Evolutionary conservation across 1,139 yeast genomes (phyloP).

Genomic region (Yamadazyma dushanensis): DNA sequence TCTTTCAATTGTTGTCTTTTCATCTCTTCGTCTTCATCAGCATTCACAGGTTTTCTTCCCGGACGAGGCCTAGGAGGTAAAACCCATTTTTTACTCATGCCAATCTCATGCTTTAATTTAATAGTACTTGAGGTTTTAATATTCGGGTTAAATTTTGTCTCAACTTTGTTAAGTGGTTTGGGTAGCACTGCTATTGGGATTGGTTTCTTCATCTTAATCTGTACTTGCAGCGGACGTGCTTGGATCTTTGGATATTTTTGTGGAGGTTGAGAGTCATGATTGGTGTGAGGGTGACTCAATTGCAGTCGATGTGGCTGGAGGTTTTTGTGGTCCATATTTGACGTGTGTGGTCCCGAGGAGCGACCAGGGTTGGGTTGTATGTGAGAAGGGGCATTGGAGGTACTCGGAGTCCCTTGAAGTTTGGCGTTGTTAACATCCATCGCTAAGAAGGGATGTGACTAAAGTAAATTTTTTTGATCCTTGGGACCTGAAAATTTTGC

Average conservation of each 20-base stretch:
- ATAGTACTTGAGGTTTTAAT: constrained; percentile 10
- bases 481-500: constrained; percentile 5
- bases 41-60: constrained; percentile 47
- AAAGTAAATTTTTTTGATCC: constrained; percentile 3
- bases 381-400: background rate
- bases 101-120: constrained; percentile 12
- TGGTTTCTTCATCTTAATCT: constrained; percentile 17
- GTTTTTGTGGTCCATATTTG: background rate
- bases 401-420: background rate
- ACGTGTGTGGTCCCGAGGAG: background rate
- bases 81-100: constrained; percentile 55
- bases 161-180: constrained; percentile 18
- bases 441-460: background rate
- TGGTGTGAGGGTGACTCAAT: constrained; percentile 1
- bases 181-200: constrained; percentile 28
- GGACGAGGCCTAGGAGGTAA: constrained; percentile 67
- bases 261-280: constrained; percentile 5
- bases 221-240: constrained; percentile 31
- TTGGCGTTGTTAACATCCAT: constrained; percentile 2
- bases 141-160: constrained; percentile 16
- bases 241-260: constrained; percentile 39
- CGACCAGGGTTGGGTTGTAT: background rate
- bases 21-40: constrained; percentile 15
- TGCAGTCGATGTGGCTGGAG: constrained; percentile 1
- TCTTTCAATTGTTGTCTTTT: constrained; percentile 7